Evolutionary conservation across 1,284 basidiomycete genomes (phyloP).

Genomic region (Ganoderma lucidum): DNA sequence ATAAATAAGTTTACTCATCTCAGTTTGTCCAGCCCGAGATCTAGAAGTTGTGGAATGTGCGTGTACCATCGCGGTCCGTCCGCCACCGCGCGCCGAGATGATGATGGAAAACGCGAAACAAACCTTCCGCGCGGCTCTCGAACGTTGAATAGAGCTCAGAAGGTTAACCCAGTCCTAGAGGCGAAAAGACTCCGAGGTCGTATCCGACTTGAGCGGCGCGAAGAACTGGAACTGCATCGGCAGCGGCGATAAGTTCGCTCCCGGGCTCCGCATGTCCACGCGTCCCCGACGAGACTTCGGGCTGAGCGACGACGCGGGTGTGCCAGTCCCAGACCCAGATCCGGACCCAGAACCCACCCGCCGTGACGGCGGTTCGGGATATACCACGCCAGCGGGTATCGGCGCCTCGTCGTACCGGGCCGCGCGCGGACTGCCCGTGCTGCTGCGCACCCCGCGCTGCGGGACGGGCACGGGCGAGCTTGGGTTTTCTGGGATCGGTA

Average conservation of each 20-base stretch:
- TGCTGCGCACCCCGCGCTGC: constrained; percentile 10
- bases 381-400: constrained; percentile 32
- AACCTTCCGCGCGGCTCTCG: background rate
- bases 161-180: background rate
- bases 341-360: constrained; percentile 11
- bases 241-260: constrained; percentile 27
- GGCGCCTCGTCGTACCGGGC: constrained; percentile 33
- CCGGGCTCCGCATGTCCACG: constrained; percentile 28
- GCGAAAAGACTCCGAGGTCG: constrained; percentile 16
- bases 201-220: constrained; percentile 19
- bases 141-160: background rate
- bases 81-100: background rate
- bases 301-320: constrained; percentile 10
- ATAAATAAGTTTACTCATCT: background rate
- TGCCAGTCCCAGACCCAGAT: background rate
- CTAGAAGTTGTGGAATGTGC: background rate
- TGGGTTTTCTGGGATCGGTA: constrained; percentile 17
- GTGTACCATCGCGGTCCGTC: background rate
- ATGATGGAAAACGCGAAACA: background rate
- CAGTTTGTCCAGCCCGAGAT: background rate
- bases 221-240: constrained; percentile 28
- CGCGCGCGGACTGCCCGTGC: constrained; percentile 16
- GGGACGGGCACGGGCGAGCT: constrained; percentile 9
- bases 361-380: constrained; percentile 32
- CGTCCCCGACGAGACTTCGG: constrained; percentile 4